Conservation (phyloP, 345 rosid genomes). For the Aquilaria yunnanensis region DNA sequence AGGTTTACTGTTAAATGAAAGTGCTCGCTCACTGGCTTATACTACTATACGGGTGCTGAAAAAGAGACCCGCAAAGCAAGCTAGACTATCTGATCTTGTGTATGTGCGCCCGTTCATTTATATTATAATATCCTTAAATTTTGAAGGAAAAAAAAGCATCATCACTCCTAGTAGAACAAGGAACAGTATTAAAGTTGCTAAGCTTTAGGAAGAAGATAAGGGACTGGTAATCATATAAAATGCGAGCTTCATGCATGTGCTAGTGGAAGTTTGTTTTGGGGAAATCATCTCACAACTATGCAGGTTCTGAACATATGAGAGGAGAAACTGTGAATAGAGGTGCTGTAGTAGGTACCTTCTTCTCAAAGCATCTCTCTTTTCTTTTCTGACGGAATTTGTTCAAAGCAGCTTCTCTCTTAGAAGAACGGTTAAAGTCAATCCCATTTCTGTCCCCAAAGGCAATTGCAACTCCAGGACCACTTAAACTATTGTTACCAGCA, state of each 20-base stretch:
- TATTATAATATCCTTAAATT: too few relatives aligned
- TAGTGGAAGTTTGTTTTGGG: neutral
- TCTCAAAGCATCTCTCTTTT: constrained; percentile 54
- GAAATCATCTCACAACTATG: neutral
- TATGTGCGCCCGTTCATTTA: too few relatives aligned
- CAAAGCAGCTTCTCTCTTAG: constrained; percentile 52
- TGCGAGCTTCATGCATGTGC: too few relatives aligned
- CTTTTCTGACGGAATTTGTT: constrained; percentile 57
- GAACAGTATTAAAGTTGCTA: too few relatives aligned
- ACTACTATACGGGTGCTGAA: too few relatives aligned
- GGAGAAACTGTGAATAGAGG: too few relatives aligned
- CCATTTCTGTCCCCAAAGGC: constrained; percentile 17
- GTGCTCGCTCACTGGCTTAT: neutral
- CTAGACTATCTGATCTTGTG: too few relatives aligned
- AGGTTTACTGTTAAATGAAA: neutral
- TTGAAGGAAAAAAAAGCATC: too few relatives aligned
- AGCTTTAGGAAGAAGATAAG: too few relatives aligned
- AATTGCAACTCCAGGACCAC: constrained; percentile 16
- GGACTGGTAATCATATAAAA: too few relatives aligned
- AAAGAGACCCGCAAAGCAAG: too few relatives aligned
- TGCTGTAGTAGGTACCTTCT: constrained; percentile 29
- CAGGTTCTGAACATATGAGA: neutral
- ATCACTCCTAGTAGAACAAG: too few relatives aligned
- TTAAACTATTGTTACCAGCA: constrained; percentile 23
- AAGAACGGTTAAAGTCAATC: constrained; percentile 16